Percentiles rank a stretch among this genome's conserved stretches.
Conservation (phyloP, 164 flowering plant species). For the Malania oleifera region DNA sequence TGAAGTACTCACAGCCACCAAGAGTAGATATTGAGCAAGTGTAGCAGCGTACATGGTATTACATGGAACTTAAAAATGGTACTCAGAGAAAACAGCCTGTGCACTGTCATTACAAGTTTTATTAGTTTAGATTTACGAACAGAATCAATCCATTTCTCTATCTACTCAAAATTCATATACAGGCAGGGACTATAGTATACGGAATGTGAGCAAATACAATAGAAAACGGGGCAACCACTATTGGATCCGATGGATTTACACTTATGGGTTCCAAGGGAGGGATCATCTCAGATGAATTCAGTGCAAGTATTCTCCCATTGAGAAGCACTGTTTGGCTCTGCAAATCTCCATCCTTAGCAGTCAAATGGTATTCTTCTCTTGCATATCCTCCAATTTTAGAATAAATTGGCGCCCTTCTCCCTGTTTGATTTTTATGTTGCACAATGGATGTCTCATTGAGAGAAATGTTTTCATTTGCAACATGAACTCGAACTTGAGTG, state of each 20-base stretch:
- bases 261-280: slow-evolving; percentile 21
- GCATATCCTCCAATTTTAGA: background rate
- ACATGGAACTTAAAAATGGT: no score
- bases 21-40: no score
- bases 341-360: slow-evolving; percentile 34
- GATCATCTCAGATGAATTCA: slow-evolving; percentile 14
- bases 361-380: slow-evolving; percentile 49
- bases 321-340: slow-evolving; percentile 38
- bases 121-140: no score
- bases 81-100: no score
- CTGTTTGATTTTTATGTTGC: slow-evolving; percentile 1
- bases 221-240: slow-evolving; percentile 24
- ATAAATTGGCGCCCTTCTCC: background rate
- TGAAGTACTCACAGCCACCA: no score
- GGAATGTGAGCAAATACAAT: slow-evolving; percentile 27
- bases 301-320: slow-evolving; percentile 29
- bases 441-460: background rate
- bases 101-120: no score
- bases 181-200: slow-evolving; percentile 6
- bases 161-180: background rate
- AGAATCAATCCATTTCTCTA: background rate
- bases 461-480: background rate
- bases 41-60: no score
- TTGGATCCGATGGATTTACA: slow-evolving; percentile 8
- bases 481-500: slow-evolving; percentile 7